Percentiles rank a stretch among this genome's conserved stretches.
Conservation (phyloP, 768 basidiomycete genomes). For the Hygrocybe punicea region DNA sequence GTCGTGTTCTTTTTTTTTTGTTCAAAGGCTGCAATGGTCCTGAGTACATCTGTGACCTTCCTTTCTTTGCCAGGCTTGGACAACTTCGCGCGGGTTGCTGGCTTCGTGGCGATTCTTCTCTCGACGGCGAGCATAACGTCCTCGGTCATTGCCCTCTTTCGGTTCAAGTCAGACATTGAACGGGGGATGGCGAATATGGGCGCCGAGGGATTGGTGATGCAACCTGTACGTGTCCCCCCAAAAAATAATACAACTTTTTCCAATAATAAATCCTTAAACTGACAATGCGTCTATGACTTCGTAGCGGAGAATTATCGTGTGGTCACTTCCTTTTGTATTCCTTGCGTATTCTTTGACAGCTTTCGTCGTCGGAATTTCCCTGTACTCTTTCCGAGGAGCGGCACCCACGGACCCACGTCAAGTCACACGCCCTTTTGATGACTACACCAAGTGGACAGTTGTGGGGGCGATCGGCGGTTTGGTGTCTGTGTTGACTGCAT, state of each 20-base stretch:
- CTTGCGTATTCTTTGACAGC: slow-evolving; percentile 67
- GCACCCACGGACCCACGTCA: slow-evolving; percentile 37
- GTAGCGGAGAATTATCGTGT: slow-evolving; percentile 58
- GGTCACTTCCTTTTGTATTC: slow-evolving; percentile 73
- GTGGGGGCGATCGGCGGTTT: slow-evolving; percentile 63
- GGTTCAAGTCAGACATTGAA: slow-evolving; percentile 64
- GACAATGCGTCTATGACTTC: neutral
- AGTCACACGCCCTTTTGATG: slow-evolving; percentile 47
- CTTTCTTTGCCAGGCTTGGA: slow-evolving; percentile 75
- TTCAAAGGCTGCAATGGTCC: slow-evolving; percentile 68
- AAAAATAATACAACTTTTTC: too few relatives aligned
- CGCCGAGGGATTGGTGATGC: slow-evolving; percentile 52
- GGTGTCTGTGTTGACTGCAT: slow-evolving; percentile 57
- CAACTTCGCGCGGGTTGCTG: slow-evolving; percentile 57
- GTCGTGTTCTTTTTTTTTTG: slow-evolving; percentile 11
- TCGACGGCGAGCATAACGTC: slow-evolving; percentile 68
- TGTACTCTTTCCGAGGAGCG: slow-evolving; percentile 62
- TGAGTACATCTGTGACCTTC: slow-evolving; percentile 80
- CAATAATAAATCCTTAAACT: neutral
- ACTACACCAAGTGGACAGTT: slow-evolving; percentile 60
- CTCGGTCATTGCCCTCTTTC: slow-evolving; percentile 65
- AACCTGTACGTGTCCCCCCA: slow-evolving; percentile 45
- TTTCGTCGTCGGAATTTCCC: slow-evolving; percentile 60
- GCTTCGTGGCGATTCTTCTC: slow-evolving; percentile 65
- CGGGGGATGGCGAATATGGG: slow-evolving; percentile 47